Conservation (phyloP, 768 basidiomycete species). For the Leccinum fibrillosum region DNA sequence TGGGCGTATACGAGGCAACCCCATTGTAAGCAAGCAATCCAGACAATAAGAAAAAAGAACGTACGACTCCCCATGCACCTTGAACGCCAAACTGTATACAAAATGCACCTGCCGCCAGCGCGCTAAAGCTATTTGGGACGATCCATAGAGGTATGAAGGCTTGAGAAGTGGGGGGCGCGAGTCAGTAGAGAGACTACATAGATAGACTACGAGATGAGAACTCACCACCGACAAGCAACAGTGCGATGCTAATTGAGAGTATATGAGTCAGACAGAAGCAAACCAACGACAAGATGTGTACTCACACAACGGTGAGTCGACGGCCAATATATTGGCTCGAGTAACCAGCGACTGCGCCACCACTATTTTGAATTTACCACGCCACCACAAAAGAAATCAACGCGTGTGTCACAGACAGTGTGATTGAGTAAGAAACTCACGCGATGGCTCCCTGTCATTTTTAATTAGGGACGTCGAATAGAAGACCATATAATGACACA, state of each 20-base stretch:
- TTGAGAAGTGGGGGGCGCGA: neutral
- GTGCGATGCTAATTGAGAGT: slow-evolving; percentile 15
- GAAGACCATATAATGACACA: slow-evolving; percentile 14
- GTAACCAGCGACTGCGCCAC: slow-evolving; percentile 69
- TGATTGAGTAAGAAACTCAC: slow-evolving; percentile 28
- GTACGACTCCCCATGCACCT: slow-evolving; percentile 84
- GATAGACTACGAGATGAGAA: slow-evolving; percentile 40
- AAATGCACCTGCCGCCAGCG: slow-evolving; percentile 80
- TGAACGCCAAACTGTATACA: slow-evolving; percentile 86
- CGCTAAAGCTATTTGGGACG: slow-evolving; percentile 61
- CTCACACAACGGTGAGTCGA: slow-evolving; percentile 65
- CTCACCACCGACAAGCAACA: slow-evolving; percentile 25
- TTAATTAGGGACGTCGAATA: neutral
- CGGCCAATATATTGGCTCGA: slow-evolving; percentile 76
- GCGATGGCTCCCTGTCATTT: slow-evolving; percentile 40
- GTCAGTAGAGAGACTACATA: neutral
- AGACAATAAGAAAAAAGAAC: slow-evolving; percentile 22
- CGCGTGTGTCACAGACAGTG: neutral
- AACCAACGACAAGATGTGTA: neutral
- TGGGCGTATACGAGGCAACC: neutral
- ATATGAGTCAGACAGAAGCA: neutral
- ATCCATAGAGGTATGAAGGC: slow-evolving; percentile 82
- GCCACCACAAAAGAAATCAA: neutral
- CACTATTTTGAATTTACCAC: slow-evolving; percentile 30
- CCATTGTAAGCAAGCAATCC: neutral